Base-by-base conservation (phyloP, 208 protist genomes). In the Leishmania aethiopica region DNA sequence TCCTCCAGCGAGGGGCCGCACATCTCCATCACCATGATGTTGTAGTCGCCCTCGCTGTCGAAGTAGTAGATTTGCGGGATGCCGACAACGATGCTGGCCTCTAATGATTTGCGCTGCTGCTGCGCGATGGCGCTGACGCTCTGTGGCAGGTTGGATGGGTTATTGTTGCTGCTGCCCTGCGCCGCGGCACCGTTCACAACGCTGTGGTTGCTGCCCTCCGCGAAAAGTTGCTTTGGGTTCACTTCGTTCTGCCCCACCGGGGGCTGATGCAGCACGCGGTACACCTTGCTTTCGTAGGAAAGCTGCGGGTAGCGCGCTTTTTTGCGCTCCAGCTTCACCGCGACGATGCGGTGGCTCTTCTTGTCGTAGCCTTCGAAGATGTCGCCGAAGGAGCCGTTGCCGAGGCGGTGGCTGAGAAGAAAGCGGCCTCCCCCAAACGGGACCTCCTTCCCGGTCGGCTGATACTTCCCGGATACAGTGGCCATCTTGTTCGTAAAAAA, bases 311-410 rank as follows among this genome's bases (percentile, higher is more conserved):
- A 98, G 70, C 81, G 82, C 0, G 88, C 84, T 69, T 91, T 93
- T 37, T 96, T 95, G 49, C 94, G 91, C 86, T 99, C 99, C 17
- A 98, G 82, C 83, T 98, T 98, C 25, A 97, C 90, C 11, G 94
- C 93, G 37, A 98, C 93, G 17, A 84, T 77, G 47, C 62, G 66
- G 8, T 85, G 62, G 37, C 77, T 86, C 6, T 87, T 77, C 11
- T 89, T 91, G 85, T 98, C 94, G 69, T 87, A 89, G 80, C 95
- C 98, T 77, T 97, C 86, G 88, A 99, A 99, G 75, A 99, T 99
- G 60, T 99, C 99, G 22, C 99, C 99, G 88, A 99, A 99, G 67
- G 96, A 98, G 15, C 99, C 99, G 72, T 90, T 91, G 62, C 99
- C 99, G 81, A 99, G 84, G 69, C 90, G 91, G 71, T 92, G 86